A percentile compares a stretch with the other conserved stretches of the same genome.
These are phyloP conservation scores for Xylaria sp. DNA, from an alignment of 2,329 filamentous ascomycete species.

Conservation along the genomic window DNA sequence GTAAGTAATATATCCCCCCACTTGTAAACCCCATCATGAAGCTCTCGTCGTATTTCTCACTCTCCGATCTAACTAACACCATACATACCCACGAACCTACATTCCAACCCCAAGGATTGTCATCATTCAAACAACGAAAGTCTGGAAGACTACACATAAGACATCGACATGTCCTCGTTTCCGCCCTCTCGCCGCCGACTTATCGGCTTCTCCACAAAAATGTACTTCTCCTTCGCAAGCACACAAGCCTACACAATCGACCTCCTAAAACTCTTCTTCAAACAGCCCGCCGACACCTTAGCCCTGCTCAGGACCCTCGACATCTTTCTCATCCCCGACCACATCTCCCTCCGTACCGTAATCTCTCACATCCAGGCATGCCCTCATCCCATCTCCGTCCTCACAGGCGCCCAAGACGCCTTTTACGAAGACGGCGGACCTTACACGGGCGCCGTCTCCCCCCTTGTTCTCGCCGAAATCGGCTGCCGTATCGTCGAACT, in stretches of 20 bases:
- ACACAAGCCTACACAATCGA: conserved; percentile 53
- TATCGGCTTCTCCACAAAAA: conserved; percentile 69
- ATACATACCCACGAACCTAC: no score
- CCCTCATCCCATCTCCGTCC: conserved; percentile 46
- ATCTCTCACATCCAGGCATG: conserved; percentile 41
- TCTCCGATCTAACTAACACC: no score
- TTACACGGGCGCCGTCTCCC: conserved; percentile 74
- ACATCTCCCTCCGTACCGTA: conserved; percentile 58
- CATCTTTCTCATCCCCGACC: conserved; percentile 73
- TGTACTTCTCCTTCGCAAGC: conserved; percentile 67
- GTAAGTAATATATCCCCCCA: no score
- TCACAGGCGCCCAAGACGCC: conserved; percentile 71
- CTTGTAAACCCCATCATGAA: no score
- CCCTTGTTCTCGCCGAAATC: conserved; percentile 58
- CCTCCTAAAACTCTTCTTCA: conserved; percentile 43
- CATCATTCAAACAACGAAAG: no score
- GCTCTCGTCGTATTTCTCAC: no score
- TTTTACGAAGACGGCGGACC: conserved; percentile 65
- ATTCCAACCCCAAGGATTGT: no score
- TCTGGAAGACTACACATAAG: no score
- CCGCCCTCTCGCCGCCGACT: conserved; percentile 48
- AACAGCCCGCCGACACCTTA: conserved; percentile 28
- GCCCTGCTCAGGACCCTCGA: conserved; percentile 27
- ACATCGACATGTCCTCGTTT: conserved; percentile 8
- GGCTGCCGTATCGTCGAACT: conserved; percentile 71